phyloP scores from a whole-genome alignment of 2,329 filamentous ascomycete species.

The Penicillium sp. region DNA sequence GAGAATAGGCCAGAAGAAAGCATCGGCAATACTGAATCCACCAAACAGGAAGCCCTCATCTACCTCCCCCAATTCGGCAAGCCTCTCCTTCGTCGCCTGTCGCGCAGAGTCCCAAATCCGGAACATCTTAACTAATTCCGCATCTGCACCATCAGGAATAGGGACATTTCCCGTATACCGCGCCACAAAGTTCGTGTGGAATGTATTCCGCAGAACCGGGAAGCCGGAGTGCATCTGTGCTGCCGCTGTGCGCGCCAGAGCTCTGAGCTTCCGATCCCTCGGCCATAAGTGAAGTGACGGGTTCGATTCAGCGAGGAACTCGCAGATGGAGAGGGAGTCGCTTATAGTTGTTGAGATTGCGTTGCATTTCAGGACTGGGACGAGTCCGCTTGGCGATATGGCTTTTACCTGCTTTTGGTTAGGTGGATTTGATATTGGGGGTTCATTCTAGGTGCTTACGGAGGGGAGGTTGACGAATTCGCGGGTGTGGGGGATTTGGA shows the following conservation, averaged over 20 bases:
- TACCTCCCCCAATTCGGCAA: slow-evolving; percentile 24
- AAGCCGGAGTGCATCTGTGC: slow-evolving; percentile 42
- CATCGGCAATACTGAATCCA: slow-evolving; percentile 40
- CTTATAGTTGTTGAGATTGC: slow-evolving; percentile 27
- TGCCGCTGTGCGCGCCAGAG: slow-evolving; percentile 33
- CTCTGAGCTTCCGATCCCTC: slow-evolving; percentile 32
- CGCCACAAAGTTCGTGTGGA: slow-evolving; percentile 33
- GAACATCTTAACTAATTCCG: slow-evolving; percentile 30
- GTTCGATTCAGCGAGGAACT: slow-evolving; percentile 36
- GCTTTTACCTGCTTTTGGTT: slow-evolving; percentile 19
- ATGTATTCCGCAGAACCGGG: slow-evolving; percentile 25
- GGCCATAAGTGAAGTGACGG: slow-evolving; percentile 35
- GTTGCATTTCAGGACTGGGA: slow-evolving; percentile 30
- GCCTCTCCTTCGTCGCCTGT: slow-evolving; percentile 23
- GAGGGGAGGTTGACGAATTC: slow-evolving; percentile 29
- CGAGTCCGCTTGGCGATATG: slow-evolving; percentile 32
- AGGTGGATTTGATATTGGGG: neutral
- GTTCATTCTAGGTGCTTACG: slow-evolving; percentile 12
- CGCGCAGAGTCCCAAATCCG: slow-evolving; percentile 31
- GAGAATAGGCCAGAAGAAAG: slow-evolving; percentile 42
- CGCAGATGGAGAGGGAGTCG: slow-evolving; percentile 37
- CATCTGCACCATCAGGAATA: slow-evolving; percentile 23
- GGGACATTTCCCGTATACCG: slow-evolving; percentile 35
- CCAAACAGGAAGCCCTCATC: slow-evolving; percentile 43
- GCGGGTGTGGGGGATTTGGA: slow-evolving; percentile 32